Conservation (phyloP, 129 eudicot genomes). For the Tagetes patula region DNA sequence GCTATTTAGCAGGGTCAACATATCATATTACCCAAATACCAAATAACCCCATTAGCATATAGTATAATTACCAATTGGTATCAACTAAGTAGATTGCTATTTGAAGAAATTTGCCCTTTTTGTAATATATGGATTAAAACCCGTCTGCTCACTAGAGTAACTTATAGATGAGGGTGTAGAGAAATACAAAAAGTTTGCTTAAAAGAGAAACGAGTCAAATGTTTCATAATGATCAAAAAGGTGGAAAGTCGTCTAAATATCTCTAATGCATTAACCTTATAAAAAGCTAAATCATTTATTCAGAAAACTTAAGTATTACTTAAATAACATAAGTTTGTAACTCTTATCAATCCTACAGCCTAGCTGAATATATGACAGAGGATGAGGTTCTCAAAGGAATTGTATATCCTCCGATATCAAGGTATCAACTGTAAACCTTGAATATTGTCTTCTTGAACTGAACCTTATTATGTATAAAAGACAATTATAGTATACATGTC, state of each 20-base stretch:
- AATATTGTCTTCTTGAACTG: background rate
- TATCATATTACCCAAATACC: background rate
- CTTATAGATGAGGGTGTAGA: background rate
- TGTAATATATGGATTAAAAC: background rate
- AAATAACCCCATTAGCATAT: background rate
- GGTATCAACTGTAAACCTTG: slow-evolving; percentile 39
- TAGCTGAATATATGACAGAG: slow-evolving; percentile 85
- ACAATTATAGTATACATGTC: slow-evolving; percentile 15
- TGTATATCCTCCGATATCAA: slow-evolving; percentile 84
- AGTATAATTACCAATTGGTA: background rate
- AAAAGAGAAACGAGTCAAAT: background rate
- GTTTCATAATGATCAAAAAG: background rate
- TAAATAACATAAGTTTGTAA: background rate
- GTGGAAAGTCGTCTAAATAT: background rate
- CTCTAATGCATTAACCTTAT: too few species aligned
- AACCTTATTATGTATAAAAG: slow-evolving; percentile 1
- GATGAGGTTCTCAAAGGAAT: slow-evolving; percentile 81
- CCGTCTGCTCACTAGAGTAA: background rate
- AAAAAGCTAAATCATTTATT: too few species aligned
- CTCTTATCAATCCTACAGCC: slow-evolving; percentile 42
- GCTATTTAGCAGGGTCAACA: background rate
- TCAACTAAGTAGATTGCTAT: background rate
- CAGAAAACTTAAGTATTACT: background rate
- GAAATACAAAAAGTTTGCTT: background rate
- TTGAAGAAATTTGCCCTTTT: background rate